Conservation (phyloP, 495 filamentous ascomycete genomes). For the Penicillium arizonense region DNA sequence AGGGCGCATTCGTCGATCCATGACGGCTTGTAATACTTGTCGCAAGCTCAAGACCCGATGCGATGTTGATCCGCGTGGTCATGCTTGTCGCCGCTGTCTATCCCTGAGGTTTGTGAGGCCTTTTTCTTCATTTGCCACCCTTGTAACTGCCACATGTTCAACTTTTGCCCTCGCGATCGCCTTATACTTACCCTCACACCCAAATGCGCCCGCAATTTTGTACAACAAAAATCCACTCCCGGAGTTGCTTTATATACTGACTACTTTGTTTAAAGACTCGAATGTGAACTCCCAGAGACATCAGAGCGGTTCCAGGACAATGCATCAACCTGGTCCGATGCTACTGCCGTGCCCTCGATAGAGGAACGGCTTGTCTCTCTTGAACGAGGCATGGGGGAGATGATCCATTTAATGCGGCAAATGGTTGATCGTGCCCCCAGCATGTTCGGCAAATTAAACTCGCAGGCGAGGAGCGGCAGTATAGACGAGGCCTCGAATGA, state of each 20-base stretch:
- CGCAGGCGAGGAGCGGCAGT: constrained; percentile 18
- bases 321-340: constrained; percentile 33
- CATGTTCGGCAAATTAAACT: constrained; percentile 14
- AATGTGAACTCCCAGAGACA: constrained; percentile 41
- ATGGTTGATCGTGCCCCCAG: constrained; percentile 31
- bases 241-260: constrained; percentile 12
- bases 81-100: constrained; percentile 42
- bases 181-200: too few relatives aligned
- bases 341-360: constrained; percentile 34
- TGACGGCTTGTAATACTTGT: constrained; percentile 45
- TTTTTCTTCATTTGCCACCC: background rate
- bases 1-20: constrained; percentile 40
- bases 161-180: background rate
- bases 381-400: constrained; percentile 39
- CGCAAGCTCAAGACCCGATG: constrained; percentile 45
- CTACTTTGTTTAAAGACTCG: constrained; percentile 23
- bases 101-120: constrained; percentile 33
- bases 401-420: constrained; percentile 40
- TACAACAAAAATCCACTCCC: too few relatives aligned
- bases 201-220: too few relatives aligned
- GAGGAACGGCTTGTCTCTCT: constrained; percentile 38
- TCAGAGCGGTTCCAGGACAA: constrained; percentile 37
- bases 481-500: constrained; percentile 28
- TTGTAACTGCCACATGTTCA: background rate
- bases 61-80: constrained; percentile 38